Evolutionary conservation across 2,329 filamentous ascomycete species (phyloP).

Genomic region (Fusarium lyarnte): DNA sequence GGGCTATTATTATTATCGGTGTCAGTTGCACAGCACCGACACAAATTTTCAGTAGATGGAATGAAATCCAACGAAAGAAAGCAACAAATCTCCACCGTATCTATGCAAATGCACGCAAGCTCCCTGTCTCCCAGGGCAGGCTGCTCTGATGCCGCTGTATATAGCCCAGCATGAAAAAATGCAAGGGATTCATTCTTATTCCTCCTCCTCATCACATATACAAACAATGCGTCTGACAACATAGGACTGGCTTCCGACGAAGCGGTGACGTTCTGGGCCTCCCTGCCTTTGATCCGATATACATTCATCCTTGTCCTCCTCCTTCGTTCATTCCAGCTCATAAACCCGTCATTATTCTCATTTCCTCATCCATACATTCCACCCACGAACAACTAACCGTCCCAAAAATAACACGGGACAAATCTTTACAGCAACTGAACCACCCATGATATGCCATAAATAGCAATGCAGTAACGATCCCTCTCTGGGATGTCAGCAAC

Average conservation of each 20-base stretch:
- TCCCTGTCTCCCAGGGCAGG: background rate
- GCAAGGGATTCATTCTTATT: conserved; percentile 26
- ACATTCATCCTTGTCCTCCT: conserved; percentile 14
- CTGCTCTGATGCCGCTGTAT: conserved; percentile 2
- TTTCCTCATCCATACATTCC: conserved; percentile 27
- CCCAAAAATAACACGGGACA: conserved; percentile 13
- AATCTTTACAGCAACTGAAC: conserved; percentile 29
- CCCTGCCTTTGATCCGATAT: conserved; percentile 2
- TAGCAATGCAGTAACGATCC: conserved; percentile 19
- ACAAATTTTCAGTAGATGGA: conserved; percentile 3
- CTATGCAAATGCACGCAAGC: conserved; percentile 39
- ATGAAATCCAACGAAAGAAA: conserved; percentile 16
- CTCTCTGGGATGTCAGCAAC: conserved; percentile 26
- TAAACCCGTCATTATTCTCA: conserved; percentile 31
- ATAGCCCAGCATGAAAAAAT: conserved; percentile 17
- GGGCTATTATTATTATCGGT: conserved; percentile 17
- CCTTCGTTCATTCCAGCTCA: conserved; percentile 20
- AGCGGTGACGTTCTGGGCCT: conserved; percentile 3
- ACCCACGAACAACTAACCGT: conserved; percentile 9
- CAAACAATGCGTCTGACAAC: conserved; percentile 15
- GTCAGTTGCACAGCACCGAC: conserved; percentile 19
- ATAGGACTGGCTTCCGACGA: conserved; percentile 8
- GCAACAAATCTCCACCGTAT: conserved; percentile 30
- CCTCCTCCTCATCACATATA: conserved; percentile 15
- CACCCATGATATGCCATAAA: conserved; percentile 30